These are phyloP conservation scores for Penicillium sp. DNA, from an alignment of 2,329 filamentous ascomycete species.

Conservation along the genomic window DNA sequence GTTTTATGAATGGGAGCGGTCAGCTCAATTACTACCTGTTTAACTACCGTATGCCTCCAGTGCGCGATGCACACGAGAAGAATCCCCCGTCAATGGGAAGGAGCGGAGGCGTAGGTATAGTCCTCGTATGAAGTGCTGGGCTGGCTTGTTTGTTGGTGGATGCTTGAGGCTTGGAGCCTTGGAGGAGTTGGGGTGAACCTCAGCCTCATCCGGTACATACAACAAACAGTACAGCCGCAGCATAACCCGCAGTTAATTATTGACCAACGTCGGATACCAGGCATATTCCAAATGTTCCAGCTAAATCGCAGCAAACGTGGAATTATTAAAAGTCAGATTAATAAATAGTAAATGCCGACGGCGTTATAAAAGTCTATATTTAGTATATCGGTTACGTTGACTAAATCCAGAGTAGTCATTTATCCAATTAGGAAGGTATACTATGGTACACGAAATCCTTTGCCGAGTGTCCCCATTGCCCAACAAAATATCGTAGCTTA, in stretches of 20 bases:
- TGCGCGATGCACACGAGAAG: conserved; percentile 75
- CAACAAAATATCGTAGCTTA: too few relatives aligned
- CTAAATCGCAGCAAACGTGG: not conserved
- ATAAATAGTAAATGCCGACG: too few relatives aligned
- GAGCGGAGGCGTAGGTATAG: conserved; percentile 82
- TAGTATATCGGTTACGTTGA: too few relatives aligned
- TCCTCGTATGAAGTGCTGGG: conserved; percentile 51
- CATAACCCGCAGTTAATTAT: too few relatives aligned
- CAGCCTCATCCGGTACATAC: not conserved
- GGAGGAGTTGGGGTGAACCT: not conserved
- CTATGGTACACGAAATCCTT: too few relatives aligned
- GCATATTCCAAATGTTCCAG: not conserved
- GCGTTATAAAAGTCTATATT: too few relatives aligned
- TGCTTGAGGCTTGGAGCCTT: too few relatives aligned
- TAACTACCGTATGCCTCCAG: conserved; percentile 84
- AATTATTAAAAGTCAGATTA: too few relatives aligned
- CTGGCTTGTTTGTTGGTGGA: not conserved
- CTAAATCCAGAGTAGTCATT: not conserved
- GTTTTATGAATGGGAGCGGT: conserved; percentile 90
- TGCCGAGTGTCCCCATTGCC: too few relatives aligned
- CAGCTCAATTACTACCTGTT: conserved; percentile 96
- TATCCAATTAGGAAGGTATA: not conserved
- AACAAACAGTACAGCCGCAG: too few relatives aligned
- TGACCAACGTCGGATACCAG: too few relatives aligned
- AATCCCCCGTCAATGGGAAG: conserved; percentile 73